Evolutionary conservation across 768 basidiomycete genomes (phyloP).

Genomic region (Termitomyces sp.): DNA sequence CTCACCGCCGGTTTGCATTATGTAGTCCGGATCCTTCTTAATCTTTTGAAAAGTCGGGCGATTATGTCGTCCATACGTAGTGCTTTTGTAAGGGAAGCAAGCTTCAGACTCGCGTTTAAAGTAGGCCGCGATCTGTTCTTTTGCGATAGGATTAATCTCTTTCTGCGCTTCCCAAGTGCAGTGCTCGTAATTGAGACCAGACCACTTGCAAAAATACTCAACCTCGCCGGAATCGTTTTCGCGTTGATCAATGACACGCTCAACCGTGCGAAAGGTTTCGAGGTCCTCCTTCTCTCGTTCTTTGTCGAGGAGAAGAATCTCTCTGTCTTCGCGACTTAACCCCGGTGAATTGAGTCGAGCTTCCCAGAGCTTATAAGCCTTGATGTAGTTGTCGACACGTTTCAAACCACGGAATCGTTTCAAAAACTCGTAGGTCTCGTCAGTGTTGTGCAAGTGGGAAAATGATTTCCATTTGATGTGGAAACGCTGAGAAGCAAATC

Average conservation of each 20-base stretch:
- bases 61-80: slow-evolving; percentile 53
- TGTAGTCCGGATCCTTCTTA: slow-evolving; percentile 82
- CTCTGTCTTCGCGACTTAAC: slow-evolving; percentile 81
- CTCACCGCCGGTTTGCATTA: slow-evolving; percentile 69
- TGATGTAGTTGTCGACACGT: slow-evolving; percentile 99
- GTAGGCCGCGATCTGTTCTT: slow-evolving; percentile 76
- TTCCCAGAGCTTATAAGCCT: slow-evolving; percentile 75
- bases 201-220: slow-evolving; percentile 98
- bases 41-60: slow-evolving; percentile 84
- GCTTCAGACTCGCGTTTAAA: slow-evolving; percentile 69
- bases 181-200: slow-evolving; percentile 85
- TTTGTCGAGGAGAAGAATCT: slow-evolving; percentile 83
- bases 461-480: slow-evolving; percentile 99
- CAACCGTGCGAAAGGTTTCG: slow-evolving; percentile 87
- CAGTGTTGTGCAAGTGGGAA: slow-evolving; percentile 98
- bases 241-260: slow-evolving; percentile 81
- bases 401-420: slow-evolving; percentile 95
- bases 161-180: slow-evolving; percentile 92
- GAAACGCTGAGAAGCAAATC: slow-evolving; percentile 64
- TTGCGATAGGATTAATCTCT: slow-evolving; percentile 75
- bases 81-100: slow-evolving; percentile 84
- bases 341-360: slow-evolving; percentile 57
- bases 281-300: slow-evolving; percentile 90
- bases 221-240: slow-evolving; percentile 52
- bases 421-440: slow-evolving; percentile 94